These are phyloP conservation scores for Phytopythium chamaehyphon DNA, from an alignment of 352 stramenopile species.

Conservation along the genomic window DNA sequence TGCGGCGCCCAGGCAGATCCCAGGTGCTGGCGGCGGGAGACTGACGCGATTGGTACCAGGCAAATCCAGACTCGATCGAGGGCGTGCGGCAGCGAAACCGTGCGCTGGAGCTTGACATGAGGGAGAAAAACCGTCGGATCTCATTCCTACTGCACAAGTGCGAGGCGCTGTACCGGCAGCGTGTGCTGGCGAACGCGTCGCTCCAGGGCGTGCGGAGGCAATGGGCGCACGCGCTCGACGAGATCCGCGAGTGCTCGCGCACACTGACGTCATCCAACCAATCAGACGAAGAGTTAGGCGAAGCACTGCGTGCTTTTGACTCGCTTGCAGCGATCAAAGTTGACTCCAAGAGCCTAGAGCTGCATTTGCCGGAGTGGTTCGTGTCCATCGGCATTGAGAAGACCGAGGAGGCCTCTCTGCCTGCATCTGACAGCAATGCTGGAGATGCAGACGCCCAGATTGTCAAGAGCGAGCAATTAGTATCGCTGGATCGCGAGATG, in stretches of 20 bases:
- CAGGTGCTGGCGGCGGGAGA: background rate
- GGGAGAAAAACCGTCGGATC: constrained; percentile 83
- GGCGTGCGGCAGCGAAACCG: constrained; percentile 70
- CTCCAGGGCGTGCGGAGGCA: constrained; percentile 57
- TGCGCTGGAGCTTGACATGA: constrained; percentile 66
- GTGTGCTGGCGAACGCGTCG: constrained; percentile 36
- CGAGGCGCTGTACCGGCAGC: constrained; percentile 58
- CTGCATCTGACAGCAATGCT: constrained; percentile 7
- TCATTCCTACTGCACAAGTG: constrained; percentile 60
- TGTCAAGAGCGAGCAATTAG: constrained; percentile 31
- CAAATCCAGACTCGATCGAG: constrained; percentile 75
- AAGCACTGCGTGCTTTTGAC: constrained; percentile 29
- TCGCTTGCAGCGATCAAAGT: constrained; percentile 41
- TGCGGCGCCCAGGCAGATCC: constrained; percentile 1
- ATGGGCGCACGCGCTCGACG: constrained; percentile 68
- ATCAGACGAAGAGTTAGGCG: constrained; percentile 23
- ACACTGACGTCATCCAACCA: constrained; percentile 16
- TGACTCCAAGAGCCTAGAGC: constrained; percentile 31
- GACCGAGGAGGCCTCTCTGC: constrained; percentile 8
- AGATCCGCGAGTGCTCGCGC: constrained; percentile 26
- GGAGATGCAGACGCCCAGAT: constrained; percentile 17
- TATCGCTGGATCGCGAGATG: constrained; percentile 35
- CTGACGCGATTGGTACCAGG: constrained; percentile 15
- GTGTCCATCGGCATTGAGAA: constrained; percentile 48
- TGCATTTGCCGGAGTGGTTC: constrained; percentile 74